These are phyloP conservation scores for Plantago elongata DNA, from an alignment of 257 asterid genomes.

Conservation along the genomic window DNA sequence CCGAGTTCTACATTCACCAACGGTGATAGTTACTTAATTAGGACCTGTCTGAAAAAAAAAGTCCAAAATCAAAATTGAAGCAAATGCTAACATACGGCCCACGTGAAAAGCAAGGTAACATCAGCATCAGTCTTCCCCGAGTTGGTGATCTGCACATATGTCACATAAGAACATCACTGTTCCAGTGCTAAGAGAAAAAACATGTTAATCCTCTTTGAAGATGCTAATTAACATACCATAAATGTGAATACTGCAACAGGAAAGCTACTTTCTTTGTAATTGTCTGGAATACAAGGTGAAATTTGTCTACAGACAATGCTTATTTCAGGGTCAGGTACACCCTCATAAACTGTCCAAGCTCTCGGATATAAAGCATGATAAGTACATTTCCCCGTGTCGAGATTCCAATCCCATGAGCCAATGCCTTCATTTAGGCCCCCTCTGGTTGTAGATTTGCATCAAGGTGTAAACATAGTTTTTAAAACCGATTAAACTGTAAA, in stretches of 20 bases:
- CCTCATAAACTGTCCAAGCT: constrained; percentile 78
- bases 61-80: neutral
- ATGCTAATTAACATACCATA: constrained; percentile 30
- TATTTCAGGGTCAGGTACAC: constrained; percentile 76
- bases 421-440: constrained; percentile 48
- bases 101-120: constrained; percentile 38
- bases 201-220: neutral
- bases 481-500: neutral
- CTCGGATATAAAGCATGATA: constrained; percentile 79
- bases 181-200: neutral
- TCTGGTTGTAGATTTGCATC: constrained; percentile 32
- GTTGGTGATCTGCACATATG: constrained; percentile 29
- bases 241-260: constrained; percentile 70
- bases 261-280: constrained; percentile 76
- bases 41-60: neutral
- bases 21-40: neutral
- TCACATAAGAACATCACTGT: neutral
- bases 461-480: constrained; percentile 3
- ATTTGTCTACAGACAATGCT: constrained; percentile 71
- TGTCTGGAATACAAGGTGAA: constrained; percentile 76
- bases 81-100: constrained; percentile 27
- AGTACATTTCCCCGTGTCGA: constrained; percentile 49
- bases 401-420: constrained; percentile 82
- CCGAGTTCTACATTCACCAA: constrained; percentile 35
- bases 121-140: constrained; percentile 33